A percentile compares a stretch with the other conserved stretches of the same genome.
These are phyloP conservation scores for Fusarium burgessii DNA, from an alignment of 2,329 filamentous ascomycete species.

Conservation along the genomic window DNA sequence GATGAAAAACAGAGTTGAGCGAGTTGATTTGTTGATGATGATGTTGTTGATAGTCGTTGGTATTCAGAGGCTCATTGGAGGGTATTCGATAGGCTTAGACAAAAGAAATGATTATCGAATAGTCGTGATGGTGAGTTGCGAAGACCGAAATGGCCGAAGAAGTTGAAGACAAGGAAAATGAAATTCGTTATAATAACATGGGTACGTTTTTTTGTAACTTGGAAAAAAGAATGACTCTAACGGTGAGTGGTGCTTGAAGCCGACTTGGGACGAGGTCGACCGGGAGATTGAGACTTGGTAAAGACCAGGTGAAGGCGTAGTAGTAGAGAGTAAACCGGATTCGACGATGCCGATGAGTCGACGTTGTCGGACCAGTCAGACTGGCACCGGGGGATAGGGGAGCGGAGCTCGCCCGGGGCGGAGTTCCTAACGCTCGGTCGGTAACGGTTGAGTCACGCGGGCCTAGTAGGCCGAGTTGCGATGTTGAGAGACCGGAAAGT, in stretches of 20 bases:
- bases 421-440: constrained; percentile 42
- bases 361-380: constrained; percentile 47
- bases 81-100: constrained; percentile 50
- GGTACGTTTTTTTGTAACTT: constrained; percentile 49
- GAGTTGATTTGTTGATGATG: constrained; percentile 43
- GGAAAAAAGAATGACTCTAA: constrained; percentile 48
- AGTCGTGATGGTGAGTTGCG: constrained; percentile 48
- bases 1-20: constrained; percentile 41
- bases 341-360: constrained; percentile 47
- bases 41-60: constrained; percentile 48
- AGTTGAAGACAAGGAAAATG: constrained; percentile 50
- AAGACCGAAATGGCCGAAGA: constrained; percentile 49
- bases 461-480: constrained; percentile 34
- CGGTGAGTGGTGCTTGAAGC: constrained; percentile 35
- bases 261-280: constrained; percentile 49
- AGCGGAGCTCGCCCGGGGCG: constrained; percentile 49
- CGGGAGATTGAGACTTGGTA: constrained; percentile 16
- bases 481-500: constrained; percentile 19
- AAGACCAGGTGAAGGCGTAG: constrained; percentile 20
- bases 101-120: constrained; percentile 54
- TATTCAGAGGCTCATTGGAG: constrained; percentile 59
- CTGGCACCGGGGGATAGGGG: constrained; percentile 46
- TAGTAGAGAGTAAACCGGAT: constrained; percentile 32
- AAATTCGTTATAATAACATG: constrained; percentile 61
- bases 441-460: constrained; percentile 42